A percentile compares a stretch with the other conserved stretches of the same genome.
Conservation (phyloP, 495 filamentous ascomycete species). For the Penicillium lividum region DNA sequence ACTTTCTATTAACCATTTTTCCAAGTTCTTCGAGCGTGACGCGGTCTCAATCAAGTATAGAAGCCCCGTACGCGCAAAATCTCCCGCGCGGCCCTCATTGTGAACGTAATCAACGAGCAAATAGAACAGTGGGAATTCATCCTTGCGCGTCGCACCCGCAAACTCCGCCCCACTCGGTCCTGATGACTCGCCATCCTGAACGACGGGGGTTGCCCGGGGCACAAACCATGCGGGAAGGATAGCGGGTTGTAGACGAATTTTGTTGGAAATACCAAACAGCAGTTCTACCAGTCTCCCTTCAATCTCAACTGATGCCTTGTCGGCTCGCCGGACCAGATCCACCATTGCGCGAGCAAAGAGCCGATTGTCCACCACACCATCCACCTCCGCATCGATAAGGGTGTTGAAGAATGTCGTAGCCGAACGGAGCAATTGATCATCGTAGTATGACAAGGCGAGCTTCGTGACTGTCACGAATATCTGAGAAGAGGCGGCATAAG, state of each 20-base stretch:
- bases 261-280: conserved; percentile 90
- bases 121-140: conserved; percentile 95
- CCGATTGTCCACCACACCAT: conserved; percentile 83
- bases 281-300: conserved; percentile 87
- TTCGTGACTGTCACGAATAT: conserved; percentile 85
- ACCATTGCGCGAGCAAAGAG: conserved; percentile 83
- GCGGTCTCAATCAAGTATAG: conserved; percentile 95
- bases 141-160: conserved; percentile 81
- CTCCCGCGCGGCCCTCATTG: conserved; percentile 85
- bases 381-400: conserved; percentile 92
- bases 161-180: conserved; percentile 63
- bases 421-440: conserved; percentile 76
- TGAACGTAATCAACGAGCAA: conserved; percentile 94
- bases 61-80: conserved; percentile 95
- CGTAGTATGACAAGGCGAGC: conserved; percentile 75
- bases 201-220: conserved; percentile 35
- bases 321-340: conserved; percentile 61
- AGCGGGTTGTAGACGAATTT: conserved; percentile 83
- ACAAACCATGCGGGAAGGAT: conserved; percentile 88
- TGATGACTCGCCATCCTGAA: conserved; percentile 42
- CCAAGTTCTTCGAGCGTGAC: conserved; percentile 74
- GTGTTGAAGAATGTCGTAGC: conserved; percentile 84
- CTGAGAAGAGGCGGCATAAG: conserved; percentile 78
- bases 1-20: conserved; percentile 96
- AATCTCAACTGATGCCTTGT: conserved; percentile 67